These are phyloP conservation scores for Tuber aestivum DNA, from an alignment of 495 filamentous ascomycete genomes.

Conservation along the genomic window DNA sequence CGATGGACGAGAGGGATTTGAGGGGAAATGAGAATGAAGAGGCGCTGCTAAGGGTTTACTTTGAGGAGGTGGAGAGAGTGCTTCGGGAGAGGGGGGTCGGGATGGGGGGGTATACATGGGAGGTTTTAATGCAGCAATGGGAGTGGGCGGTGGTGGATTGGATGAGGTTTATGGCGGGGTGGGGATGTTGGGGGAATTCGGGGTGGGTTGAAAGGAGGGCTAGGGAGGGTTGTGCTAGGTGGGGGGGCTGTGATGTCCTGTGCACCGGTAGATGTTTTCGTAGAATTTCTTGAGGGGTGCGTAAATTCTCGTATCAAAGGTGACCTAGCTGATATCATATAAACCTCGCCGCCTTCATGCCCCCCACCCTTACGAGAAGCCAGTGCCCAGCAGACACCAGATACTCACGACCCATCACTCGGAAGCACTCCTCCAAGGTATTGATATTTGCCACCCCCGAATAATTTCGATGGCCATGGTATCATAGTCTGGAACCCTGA, in stretches of 20 bases:
- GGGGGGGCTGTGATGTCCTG: slow-evolving; percentile 9
- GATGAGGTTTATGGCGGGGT: slow-evolving; percentile 49
- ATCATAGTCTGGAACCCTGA: neutral
- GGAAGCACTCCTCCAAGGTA: neutral
- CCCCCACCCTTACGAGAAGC: neutral
- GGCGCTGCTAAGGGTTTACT: slow-evolving; percentile 44
- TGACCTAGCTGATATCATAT: neutral
- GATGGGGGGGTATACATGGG: slow-evolving; percentile 43
- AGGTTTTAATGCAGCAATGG: slow-evolving; percentile 46
- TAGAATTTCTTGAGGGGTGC: neutral
- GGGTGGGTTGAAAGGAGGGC: slow-evolving; percentile 44
- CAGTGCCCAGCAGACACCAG: neutral
- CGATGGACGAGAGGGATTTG: slow-evolving; percentile 37
- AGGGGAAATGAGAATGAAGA: slow-evolving; percentile 42
- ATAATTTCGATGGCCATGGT: neutral
- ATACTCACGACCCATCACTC: neutral
- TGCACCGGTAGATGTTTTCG: neutral
- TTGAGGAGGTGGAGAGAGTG: slow-evolving; percentile 27
- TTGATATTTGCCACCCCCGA: neutral
- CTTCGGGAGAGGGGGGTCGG: slow-evolving; percentile 10
- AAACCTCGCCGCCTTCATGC: neutral
- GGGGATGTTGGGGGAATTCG: slow-evolving; percentile 50
- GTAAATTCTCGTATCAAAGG: neutral
- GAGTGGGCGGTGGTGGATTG: slow-evolving; percentile 50
- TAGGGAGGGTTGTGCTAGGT: slow-evolving; percentile 16